Evolutionary conservation across 306 rosid genomes (phyloP).

Genomic region (Prunus padus): DNA sequence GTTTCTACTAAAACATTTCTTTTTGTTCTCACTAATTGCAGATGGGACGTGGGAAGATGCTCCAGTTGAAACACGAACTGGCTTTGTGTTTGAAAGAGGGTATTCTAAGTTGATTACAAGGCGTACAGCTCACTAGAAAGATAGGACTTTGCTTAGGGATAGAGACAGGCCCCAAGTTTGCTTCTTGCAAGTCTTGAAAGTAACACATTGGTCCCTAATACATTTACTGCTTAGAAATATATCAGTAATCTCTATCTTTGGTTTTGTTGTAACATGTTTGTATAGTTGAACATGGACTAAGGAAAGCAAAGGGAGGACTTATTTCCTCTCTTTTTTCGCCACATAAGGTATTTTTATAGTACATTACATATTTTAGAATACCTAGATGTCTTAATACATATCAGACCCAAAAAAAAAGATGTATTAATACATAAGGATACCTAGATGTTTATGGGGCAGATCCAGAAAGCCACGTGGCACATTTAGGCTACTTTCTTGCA

Average conservation of each 20-base stretch:
- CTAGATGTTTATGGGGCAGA: no score
- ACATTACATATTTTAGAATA: no score
- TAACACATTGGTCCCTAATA: background rate
- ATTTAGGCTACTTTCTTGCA: no score
- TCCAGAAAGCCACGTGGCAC: no score
- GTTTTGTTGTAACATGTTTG: background rate
- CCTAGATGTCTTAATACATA: no score
- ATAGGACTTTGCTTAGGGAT: conserved; percentile 9
- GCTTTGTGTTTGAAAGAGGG: conserved; percentile 73
- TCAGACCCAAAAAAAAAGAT: no score
- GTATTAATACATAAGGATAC: no score
- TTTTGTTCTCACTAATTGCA: conserved; percentile 40
- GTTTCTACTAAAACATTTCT: conserved; percentile 1
- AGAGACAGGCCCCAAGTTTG: conserved; percentile 21
- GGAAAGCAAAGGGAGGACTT: no score
- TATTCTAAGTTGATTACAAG: conserved; percentile 37
- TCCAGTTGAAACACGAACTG: conserved; percentile 63
- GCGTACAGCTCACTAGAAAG: conserved; percentile 29
- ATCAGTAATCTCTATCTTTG: background rate
- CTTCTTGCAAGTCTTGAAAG: conserved; percentile 12
- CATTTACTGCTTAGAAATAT: conserved; percentile 10
- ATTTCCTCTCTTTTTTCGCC: no score
- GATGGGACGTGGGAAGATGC: conserved; percentile 69
- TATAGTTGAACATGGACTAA: no score
- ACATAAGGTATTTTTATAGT: no score